Percentiles rank a stretch among this genome's conserved stretches.
phyloP scores from a whole-genome alignment of 2,329 filamentous ascomycete species.

The Reticulascus tulasneorum region DNA sequence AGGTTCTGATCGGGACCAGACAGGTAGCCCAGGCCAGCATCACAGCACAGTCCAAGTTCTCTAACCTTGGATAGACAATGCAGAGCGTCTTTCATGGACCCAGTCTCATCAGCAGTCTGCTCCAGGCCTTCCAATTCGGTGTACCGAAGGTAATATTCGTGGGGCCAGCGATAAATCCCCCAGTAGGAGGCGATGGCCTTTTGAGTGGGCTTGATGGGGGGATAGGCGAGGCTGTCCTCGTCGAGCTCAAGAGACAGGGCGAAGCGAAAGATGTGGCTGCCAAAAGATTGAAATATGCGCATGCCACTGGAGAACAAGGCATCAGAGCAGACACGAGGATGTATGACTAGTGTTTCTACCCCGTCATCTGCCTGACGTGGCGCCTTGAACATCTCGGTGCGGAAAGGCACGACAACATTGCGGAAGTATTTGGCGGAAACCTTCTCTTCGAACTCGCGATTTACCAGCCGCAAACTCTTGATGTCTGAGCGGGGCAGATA shows the following conservation, averaged over 20 bases:
- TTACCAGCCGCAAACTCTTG: slow-evolving; percentile 58
- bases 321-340: slow-evolving; percentile 12
- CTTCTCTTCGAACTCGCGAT: slow-evolving; percentile 51
- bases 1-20: slow-evolving; percentile 54
- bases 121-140: slow-evolving; percentile 57
- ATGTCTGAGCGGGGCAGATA: slow-evolving; percentile 55
- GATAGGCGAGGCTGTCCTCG: slow-evolving; percentile 43
- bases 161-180: slow-evolving; percentile 64
- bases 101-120: slow-evolving; percentile 58
- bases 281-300: slow-evolving; percentile 58
- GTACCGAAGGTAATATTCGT: slow-evolving; percentile 55
- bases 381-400: slow-evolving; percentile 55
- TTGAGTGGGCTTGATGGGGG: slow-evolving; percentile 53
- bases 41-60: slow-evolving; percentile 64
- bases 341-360: slow-evolving; percentile 18
- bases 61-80: slow-evolving; percentile 49
- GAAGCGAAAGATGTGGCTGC: slow-evolving; percentile 56
- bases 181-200: slow-evolving; percentile 55
- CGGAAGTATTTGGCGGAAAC: slow-evolving; percentile 56
- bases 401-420: slow-evolving; percentile 63
- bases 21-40: slow-evolving; percentile 66
- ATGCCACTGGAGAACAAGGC: slow-evolving; percentile 45
- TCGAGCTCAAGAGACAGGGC: slow-evolving; percentile 67
- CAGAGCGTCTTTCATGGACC: slow-evolving; percentile 58
- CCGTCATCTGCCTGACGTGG: slow-evolving; percentile 12